A percentile compares a stretch with the other conserved stretches of the same genome.
Evolutionary conservation across 164 flowering plant species (phyloP).

Genomic region (Pachysandra terminalis): DNA sequence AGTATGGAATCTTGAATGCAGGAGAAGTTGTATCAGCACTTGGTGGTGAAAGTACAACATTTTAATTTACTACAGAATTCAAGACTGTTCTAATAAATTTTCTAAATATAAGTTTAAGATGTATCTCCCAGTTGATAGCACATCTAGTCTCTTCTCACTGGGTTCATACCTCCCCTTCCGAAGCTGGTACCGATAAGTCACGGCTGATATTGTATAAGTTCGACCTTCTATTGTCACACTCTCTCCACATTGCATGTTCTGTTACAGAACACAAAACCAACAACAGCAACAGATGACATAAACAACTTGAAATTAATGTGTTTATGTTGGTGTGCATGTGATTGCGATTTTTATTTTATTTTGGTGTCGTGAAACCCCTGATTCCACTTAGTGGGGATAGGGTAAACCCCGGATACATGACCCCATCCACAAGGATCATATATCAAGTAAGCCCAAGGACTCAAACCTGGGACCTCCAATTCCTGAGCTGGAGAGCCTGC

Average conservation of each 20-base stretch:
- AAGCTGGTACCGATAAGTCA: slow-evolving; percentile 86
- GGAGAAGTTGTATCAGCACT: no score
- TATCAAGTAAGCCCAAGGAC: no score
- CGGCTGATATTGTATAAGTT: slow-evolving; percentile 76
- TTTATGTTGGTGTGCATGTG: no score
- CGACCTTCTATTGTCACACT: slow-evolving; percentile 87
- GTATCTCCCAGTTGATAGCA: slow-evolving; percentile 84
- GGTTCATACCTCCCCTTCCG: slow-evolving; percentile 90
- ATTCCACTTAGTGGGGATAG: no score
- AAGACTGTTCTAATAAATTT: slow-evolving; percentile 72
- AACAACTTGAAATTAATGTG: no score
- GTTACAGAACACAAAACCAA: slow-evolving; percentile 18
- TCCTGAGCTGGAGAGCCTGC: no score
- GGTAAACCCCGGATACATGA: no score
- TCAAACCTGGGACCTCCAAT: no score
- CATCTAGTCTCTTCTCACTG: slow-evolving; percentile 87
- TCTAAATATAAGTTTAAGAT: slow-evolving; percentile 76
- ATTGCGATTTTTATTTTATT: no score
- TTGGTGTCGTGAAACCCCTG: no score
- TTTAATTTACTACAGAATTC: slow-evolving; percentile 13
- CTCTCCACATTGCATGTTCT: slow-evolving; percentile 93
- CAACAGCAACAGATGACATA: not conserved
- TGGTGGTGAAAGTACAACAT: not conserved
- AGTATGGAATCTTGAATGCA: no score
- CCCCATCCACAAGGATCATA: no score